Conservation (phyloP, 129 eudicot species). For the sunflower (Helianthus annuus) region HanXRQr2.0-SUNRISE NC_035437.2:6496330-6496829, state of each 20-base stretch:
- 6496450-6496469: neutral
- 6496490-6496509: conserved; percentile 15
- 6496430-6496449: conserved; percentile 6
- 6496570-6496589: conserved; percentile 82
- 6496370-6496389: neutral
- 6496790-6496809: too few relatives aligned
- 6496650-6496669: conserved; percentile 76
- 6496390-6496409: neutral
- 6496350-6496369: conserved; percentile 4
- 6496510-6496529: conserved; percentile 34
- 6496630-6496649: conserved; percentile 76
- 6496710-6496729: neutral
- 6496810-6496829: too few relatives aligned
- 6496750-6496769: too few relatives aligned
- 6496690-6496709: neutral
- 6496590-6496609: conserved; percentile 97
- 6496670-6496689: neutral
- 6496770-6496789: too few relatives aligned
- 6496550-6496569: conserved; percentile 71
- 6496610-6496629: conserved; percentile 97
- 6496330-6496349: conserved; percentile 7
- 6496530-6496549: conserved; percentile 72
- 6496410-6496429: conserved; percentile 16
- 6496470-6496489: conserved; percentile 22
- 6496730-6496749: too few relatives aligned